Conservation (phyloP, 1,284 basidiomycete genomes). For the Neolentinus lepideus region DNA sequence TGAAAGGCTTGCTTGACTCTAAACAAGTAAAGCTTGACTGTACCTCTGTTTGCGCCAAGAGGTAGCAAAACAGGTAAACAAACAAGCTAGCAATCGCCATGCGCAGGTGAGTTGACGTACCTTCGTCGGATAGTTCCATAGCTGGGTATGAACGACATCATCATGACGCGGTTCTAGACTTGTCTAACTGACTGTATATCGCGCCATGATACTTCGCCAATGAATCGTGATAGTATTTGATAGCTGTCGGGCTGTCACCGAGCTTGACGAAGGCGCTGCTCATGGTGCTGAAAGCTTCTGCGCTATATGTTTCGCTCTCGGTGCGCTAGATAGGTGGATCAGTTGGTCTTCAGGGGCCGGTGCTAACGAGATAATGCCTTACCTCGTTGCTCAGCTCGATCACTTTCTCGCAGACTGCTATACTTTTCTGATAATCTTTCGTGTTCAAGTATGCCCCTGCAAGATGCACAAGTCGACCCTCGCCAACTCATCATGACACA, state of each 20-base stretch:
- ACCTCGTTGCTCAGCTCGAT: not conserved
- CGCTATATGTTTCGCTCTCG: not conserved
- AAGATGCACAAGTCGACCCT: not conserved
- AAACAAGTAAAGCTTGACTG: too few species aligned
- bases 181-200: not conserved
- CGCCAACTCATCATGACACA: not conserved
- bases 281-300: not conserved
- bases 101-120: not conserved
- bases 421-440: not conserved
- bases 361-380: not conserved
- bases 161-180: not conserved
- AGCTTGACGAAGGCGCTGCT: not conserved
- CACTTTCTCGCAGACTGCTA: not conserved
- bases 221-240: not conserved
- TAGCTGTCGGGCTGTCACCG: not conserved
- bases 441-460: not conserved
- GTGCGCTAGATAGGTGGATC: not conserved
- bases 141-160: not conserved
- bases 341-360: not conserved
- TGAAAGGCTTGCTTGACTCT: too few species aligned
- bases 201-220: not conserved
- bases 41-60: too few species aligned
- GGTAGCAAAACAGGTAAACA: too few species aligned
- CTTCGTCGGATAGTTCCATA: not conserved
- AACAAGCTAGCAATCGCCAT: not conserved